Conservation (phyloP, 1,139 yeast species). For the Kodamaea sp. region DNA sequence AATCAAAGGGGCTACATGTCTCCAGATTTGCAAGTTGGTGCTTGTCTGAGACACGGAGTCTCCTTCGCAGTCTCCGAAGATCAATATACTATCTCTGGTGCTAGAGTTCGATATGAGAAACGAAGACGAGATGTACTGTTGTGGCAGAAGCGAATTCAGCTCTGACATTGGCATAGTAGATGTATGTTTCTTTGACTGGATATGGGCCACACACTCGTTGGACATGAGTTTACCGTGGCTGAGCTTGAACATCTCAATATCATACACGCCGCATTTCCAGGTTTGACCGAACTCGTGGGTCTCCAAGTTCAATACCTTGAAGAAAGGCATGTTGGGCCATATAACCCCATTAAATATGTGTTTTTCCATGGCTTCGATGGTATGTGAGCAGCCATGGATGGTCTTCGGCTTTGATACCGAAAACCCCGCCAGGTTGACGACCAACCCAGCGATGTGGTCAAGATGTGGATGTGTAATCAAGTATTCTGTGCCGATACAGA, state of each 20-base stretch:
- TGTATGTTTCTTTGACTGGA: neutral
- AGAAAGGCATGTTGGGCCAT: conserved; percentile 73
- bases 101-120: conserved; percentile 46
- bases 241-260: conserved; percentile 36
- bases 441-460: conserved; percentile 73
- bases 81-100: conserved; percentile 40
- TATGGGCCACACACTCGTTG: neutral
- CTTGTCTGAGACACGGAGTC: conserved; percentile 49
- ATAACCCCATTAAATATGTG: conserved; percentile 71
- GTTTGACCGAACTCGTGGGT: conserved; percentile 18
- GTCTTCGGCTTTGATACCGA: conserved; percentile 29
- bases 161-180: neutral
- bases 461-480: conserved; percentile 82
- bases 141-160: conserved; percentile 4
- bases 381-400: conserved; percentile 55
- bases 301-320: conserved; percentile 29
- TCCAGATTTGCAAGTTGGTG: conserved; percentile 59
- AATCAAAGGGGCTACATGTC: conserved; percentile 49
- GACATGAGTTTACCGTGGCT: conserved; percentile 35
- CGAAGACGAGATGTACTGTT: conserved; percentile 45
- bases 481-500: conserved; percentile 41
- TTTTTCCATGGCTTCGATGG: conserved; percentile 52
- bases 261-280: conserved; percentile 18
- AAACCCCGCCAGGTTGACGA: conserved; percentile 70
- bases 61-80: conserved; percentile 84